Evolutionary conservation across 1,284 basidiomycete species (phyloP), one percentile per base, ranked within the genome.

Genomic region (Austroboletus olivaceoglutinosus): DNA sequence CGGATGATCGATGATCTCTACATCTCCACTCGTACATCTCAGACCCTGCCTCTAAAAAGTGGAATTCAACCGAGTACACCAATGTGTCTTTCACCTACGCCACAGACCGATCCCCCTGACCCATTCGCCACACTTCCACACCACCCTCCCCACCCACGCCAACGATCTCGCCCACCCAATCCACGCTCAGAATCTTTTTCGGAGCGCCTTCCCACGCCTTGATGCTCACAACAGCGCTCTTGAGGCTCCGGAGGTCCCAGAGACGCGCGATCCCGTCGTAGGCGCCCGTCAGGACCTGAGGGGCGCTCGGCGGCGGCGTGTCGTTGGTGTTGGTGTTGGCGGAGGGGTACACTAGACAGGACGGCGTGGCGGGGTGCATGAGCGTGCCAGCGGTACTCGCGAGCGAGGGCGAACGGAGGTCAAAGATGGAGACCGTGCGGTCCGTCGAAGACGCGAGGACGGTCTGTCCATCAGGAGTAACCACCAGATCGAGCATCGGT

Each of bases 101-200:
- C 34, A 36, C 9, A 12, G 11, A 8, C 4, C 53, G 53, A 23
- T 60, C 62, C 10, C 61, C 57, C 47, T 54, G 61, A 27, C 80
- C 67, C 9, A 81, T 78, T 45, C 80, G 81, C 90, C 91, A 94
- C 2, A 93, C 75, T 53, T 89, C 89, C 25, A 92, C 75, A 0
- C 90, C 91, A 47, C 89, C 87, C 70, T 95, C 91, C 0, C 92
- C 93, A 13, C 85, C 91, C 18, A 92, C 78, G 4, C 82, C 87
- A 0, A 92, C 76, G 11, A 91, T 65, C 33, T 86, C 86, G 38
- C 78, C 62, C 23, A 65, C 80, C 92, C 91, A 95, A 64, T 92
- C 90, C 9, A 92, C 73, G 39, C 79, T 77, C 50, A 93, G 66
- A 0, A 91, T 76, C 66, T 93, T 92, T 66, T 74, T 71, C 5